Conservation (phyloP, 108 stramenopile genomes). For the Conticribra guillardii region DNA sequence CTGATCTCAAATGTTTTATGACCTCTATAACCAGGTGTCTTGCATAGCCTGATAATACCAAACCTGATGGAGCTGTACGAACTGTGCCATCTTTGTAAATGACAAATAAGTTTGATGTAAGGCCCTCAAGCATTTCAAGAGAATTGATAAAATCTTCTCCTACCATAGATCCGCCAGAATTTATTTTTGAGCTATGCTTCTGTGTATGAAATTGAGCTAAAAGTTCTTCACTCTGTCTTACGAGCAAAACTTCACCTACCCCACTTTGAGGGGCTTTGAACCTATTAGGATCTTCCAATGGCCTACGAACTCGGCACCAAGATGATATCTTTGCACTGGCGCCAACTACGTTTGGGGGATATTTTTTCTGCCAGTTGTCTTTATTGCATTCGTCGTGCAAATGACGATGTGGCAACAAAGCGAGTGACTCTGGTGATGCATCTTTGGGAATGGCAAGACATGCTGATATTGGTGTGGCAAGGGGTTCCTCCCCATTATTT, state of each 20-base stretch:
- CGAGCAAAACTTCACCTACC: constrained; percentile 56
- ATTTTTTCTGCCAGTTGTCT: no score
- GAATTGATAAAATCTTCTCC: constrained; percentile 34
- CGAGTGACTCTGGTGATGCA: constrained; percentile 21
- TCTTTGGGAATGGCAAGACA: constrained; percentile 37
- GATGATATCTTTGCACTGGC: constrained; percentile 72
- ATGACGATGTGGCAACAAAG: constrained; percentile 36
- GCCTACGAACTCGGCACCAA: constrained; percentile 72
- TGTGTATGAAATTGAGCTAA: no score
- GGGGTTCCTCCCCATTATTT: constrained; percentile 12
- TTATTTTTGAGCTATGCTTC: no score
- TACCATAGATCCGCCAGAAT: no score
- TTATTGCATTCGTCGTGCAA: neutral
- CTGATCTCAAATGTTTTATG: no score
- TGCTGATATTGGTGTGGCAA: constrained; percentile 39
- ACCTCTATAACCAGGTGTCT: constrained; percentile 59
- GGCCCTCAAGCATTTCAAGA: constrained; percentile 75
- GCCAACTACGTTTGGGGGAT: constrained; percentile 29
- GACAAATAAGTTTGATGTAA: constrained; percentile 81
- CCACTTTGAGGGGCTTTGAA: constrained; percentile 50
- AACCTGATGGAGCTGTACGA: constrained; percentile 48
- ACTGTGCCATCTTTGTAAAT: constrained; percentile 65
- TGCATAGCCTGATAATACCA: constrained; percentile 72
- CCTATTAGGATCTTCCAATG: constrained; percentile 52
- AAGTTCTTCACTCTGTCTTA: constrained; percentile 7